phyloP scores from a whole-genome alignment of 2,329 filamentous ascomycete species.

The Fusarium torreyae region DNA sequence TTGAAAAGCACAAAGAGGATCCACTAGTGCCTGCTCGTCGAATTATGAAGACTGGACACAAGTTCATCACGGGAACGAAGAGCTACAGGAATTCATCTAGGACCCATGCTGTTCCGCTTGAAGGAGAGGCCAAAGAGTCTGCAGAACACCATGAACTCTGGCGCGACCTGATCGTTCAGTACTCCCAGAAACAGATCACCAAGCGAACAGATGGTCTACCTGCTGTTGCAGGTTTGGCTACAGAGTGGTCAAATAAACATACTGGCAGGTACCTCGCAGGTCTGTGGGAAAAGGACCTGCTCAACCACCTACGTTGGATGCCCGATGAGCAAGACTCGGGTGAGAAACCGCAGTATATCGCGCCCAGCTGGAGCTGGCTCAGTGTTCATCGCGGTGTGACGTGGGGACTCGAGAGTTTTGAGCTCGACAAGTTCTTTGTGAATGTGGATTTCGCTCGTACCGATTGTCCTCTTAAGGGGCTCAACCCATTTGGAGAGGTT shows the following conservation, averaged over 20 bases:
- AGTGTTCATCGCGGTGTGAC: conserved; percentile 44
- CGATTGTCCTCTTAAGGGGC: conserved; percentile 11
- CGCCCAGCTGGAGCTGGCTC: conserved; percentile 50
- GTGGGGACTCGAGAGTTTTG: conserved; percentile 36
- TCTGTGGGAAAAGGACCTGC: conserved; percentile 44
- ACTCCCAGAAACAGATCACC: conserved; percentile 45
- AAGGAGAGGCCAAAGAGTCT: conserved; percentile 19
- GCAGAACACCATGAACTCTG: conserved; percentile 41
- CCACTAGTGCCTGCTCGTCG: conserved; percentile 34
- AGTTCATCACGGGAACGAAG: conserved; percentile 28
- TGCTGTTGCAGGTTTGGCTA: conserved; percentile 46
- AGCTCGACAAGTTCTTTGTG: conserved; percentile 28
- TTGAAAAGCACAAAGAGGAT: conserved; percentile 37
- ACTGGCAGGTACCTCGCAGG: conserved; percentile 48
- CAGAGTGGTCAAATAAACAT: conserved; percentile 30
- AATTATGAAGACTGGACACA: conserved; percentile 45
- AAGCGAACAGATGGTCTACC: conserved; percentile 43
- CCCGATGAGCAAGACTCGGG: conserved; percentile 27
- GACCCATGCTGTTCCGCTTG: background rate
- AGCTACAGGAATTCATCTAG: background rate
- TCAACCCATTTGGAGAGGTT: conserved; percentile 41
- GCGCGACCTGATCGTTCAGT: conserved; percentile 46
- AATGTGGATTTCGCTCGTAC: conserved; percentile 27
- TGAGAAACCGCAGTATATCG: conserved; percentile 14
- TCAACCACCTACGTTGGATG: conserved; percentile 41